Evolutionary conservation across 164 flowering plant genomes (phyloP), one percentile per base, ranked within the genome.

Genomic region (Malania oleifera): DNA sequence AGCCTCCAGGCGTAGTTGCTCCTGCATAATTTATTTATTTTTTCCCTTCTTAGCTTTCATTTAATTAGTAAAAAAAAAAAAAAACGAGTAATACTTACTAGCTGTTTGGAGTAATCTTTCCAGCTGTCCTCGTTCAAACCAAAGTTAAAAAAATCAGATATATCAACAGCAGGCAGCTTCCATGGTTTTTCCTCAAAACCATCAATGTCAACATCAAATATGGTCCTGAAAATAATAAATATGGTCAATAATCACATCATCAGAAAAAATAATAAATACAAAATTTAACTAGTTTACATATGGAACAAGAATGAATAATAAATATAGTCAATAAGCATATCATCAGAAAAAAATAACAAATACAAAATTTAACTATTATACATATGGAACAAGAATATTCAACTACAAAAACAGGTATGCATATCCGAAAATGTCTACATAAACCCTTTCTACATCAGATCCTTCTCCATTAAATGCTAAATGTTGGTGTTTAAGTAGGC

Each of bases 191-290:
- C 91, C 78, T 88, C 91, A 72, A 93, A 80, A 61, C 75, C 59
- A 77, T 93, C 97, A 62, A 90, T 86, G 66, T 90, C 90, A 46
- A 90, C 73, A 54, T 90, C 99, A 77, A 93, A 88, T 66, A 90
- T 84, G 44, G 91, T 86, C 95, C 99, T 93, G 82, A 40, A 72
- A 65, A 69, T 26, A 52, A 55, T 15, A 51, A 8, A 24, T 3
- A 12, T 7, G 28, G 3, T 11, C 0, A 17, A 6, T 20, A n/a
- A 45, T 9, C 10, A 45, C 15, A 17, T 45, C 49, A 8, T 17
- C 18, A 45, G 20, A 60, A 7, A 56, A 29, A 13, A 17, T 23
- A 41, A 15, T 29, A n/a, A 23, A 39, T 25, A 53, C 34, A 18
- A 35, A 23, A n/a, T n/a, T n/a, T n/a, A 29, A 18, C 0, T 26